A percentile compares a stretch with the other conserved stretches of the same genome.
These are phyloP conservation scores for Rhodomyrtus tomentosa DNA, from an alignment of 345 rosid genomes.

Conservation along the genomic window DNA sequence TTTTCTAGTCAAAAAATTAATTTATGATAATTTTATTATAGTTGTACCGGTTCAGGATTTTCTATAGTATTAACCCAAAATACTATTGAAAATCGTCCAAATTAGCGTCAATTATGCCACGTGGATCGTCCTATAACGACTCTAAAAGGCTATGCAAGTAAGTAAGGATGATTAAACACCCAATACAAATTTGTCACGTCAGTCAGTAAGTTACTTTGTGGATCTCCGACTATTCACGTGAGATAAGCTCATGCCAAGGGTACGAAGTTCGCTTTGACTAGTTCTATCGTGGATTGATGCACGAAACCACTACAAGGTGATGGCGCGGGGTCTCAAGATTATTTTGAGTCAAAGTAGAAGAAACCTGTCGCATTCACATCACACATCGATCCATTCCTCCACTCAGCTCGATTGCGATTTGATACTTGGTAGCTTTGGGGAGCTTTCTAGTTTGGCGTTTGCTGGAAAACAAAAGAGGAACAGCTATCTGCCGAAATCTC, in stretches of 20 bases:
- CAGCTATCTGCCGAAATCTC: background rate
- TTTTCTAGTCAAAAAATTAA: no score
- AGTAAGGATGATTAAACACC: background rate
- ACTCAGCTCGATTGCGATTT: background rate
- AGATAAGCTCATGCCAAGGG: background rate
- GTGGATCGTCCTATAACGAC: background rate
- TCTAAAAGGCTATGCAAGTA: background rate
- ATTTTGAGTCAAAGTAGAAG: background rate
- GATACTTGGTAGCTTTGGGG: background rate
- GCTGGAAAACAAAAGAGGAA: background rate
- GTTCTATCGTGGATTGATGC: background rate
- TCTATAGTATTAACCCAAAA: no score
- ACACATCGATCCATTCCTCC: background rate
- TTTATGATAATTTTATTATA: no score
- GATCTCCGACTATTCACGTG: background rate
- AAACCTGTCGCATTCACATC: background rate
- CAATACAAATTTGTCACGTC: background rate
- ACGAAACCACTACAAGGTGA: no score
- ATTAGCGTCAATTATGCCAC: fast-evolving
- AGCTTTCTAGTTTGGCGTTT: background rate
- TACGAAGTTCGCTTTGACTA: background rate
- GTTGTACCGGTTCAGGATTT: no score
- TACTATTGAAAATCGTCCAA: no score
- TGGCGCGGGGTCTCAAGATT: background rate
- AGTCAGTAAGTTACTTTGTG: background rate